Percentiles rank a stretch among this genome's conserved stretches.
Conservation (phyloP, 345 rosid species). For the Microcos paniculata region DNA sequence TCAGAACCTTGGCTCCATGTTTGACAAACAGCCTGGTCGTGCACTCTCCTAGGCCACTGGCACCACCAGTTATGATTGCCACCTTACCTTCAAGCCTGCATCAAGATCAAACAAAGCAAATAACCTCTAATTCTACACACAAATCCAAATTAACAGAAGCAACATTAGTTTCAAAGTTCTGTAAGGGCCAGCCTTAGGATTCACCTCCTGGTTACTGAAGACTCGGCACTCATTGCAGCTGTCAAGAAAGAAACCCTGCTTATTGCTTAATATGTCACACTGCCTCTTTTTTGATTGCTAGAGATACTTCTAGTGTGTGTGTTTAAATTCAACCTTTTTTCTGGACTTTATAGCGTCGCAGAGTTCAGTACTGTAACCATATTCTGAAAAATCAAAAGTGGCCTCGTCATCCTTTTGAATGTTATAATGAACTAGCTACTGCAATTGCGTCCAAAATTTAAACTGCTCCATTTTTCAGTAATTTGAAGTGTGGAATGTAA, state of each 20-base stretch:
- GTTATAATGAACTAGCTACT: neutral
- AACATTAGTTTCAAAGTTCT: neutral
- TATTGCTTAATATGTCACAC: neutral
- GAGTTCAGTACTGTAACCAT: neutral
- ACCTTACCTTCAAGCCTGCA: constrained; percentile 22
- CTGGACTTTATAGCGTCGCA: neutral
- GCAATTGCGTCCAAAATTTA: neutral
- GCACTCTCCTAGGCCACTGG: constrained; percentile 20
- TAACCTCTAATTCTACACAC: too few relatives aligned
- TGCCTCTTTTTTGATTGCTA: neutral
- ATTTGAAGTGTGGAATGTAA: neutral
- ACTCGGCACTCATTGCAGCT: neutral
- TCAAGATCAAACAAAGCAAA: neutral
- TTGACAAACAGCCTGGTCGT: constrained; percentile 17
- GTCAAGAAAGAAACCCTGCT: neutral
- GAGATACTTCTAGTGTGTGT: neutral
- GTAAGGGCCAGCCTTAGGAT: too few relatives aligned
- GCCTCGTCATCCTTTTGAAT: neutral
- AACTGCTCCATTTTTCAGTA: neutral
- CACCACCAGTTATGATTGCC: constrained; percentile 22
- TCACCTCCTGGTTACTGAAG: constrained; percentile 2
- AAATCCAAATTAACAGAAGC: neutral
- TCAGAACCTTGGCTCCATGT: constrained; percentile 29
- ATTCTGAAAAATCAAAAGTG: neutral
- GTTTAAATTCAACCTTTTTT: neutral